A percentile compares a stretch with the other conserved stretches of the same genome.
Conservation (phyloP, 2,329 filamentous ascomycete species). For the Aureobasidium sp. region DNA sequence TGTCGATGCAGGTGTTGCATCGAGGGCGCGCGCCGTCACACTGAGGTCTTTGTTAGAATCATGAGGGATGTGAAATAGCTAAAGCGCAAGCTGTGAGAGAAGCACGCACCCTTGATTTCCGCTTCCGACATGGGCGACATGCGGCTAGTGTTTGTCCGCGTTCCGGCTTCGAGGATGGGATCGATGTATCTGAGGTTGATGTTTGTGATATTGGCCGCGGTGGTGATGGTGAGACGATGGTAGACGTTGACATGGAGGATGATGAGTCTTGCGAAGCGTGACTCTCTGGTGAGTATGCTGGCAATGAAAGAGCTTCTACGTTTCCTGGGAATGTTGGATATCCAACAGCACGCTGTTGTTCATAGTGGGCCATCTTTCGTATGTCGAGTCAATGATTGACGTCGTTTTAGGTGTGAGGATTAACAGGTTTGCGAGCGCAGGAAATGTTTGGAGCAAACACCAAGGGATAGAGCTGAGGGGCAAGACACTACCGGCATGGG, state of each 20-base stretch:
- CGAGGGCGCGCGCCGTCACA: constrained; percentile 2
- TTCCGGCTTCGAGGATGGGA: background rate
- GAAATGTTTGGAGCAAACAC: background rate
- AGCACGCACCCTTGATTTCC: constrained; percentile 1
- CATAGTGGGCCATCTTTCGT: background rate
- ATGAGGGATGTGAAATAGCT: background rate
- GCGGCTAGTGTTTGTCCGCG: constrained; percentile 9
- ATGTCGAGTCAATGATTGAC: background rate
- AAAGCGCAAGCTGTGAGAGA: background rate
- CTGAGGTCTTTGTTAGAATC: background rate
- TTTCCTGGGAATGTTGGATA: background rate
- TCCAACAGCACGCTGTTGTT: background rate
- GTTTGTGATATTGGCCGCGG: too few species aligned
- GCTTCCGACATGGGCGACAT: constrained; percentile 1
- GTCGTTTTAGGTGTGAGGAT: too few species aligned
- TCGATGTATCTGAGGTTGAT: background rate
- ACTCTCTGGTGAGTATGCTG: background rate
- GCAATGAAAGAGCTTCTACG: background rate
- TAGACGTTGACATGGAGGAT: background rate
- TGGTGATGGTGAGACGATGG: background rate
- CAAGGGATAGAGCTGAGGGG: too few species aligned
- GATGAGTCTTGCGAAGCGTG: background rate
- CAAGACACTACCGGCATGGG: too few species aligned
- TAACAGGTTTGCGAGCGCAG: background rate
- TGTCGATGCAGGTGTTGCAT: background rate